phyloP scores from a whole-genome alignment of 495 filamentous ascomycete species.

The Penicillium daleae region DNA sequence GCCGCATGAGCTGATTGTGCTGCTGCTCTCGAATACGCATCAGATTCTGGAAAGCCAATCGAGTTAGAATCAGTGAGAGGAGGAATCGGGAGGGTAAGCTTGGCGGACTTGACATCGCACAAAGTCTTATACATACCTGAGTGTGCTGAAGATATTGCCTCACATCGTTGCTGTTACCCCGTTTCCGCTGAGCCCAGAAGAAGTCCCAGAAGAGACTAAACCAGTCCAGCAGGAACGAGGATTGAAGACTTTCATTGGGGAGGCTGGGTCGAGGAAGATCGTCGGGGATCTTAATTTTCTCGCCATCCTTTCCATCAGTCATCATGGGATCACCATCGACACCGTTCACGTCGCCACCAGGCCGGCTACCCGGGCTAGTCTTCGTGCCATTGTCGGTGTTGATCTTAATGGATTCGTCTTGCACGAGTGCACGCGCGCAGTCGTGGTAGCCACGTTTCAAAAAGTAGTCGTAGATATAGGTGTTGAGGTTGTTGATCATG shows the following conservation, averaged over 20 bases:
- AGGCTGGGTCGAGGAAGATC: slow-evolving; percentile 79
- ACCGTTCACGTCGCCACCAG: slow-evolving; percentile 66
- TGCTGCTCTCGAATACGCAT: slow-evolving; percentile 53
- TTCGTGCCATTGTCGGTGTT: slow-evolving; percentile 65
- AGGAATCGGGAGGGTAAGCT: not conserved
- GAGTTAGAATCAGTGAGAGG: slow-evolving; percentile 19
- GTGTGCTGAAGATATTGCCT: slow-evolving; percentile 76
- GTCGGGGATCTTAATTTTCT: slow-evolving; percentile 71
- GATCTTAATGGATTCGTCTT: slow-evolving; percentile 49
- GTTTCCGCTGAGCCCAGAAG: slow-evolving; percentile 73
- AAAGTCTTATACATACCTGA: slow-evolving; percentile 60
- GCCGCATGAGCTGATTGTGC: slow-evolving; percentile 67
- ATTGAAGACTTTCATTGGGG: slow-evolving; percentile 62
- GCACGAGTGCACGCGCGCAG: slow-evolving; percentile 72
- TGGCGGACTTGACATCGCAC: not conserved
- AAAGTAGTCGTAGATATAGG: slow-evolving; percentile 98
- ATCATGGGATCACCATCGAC: slow-evolving; percentile 82
- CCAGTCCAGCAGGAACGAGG: slow-evolving; percentile 90
- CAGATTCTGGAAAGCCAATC: slow-evolving; percentile 36
- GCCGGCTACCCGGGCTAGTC: slow-evolving; percentile 56
- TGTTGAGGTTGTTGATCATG: slow-evolving; percentile 88
- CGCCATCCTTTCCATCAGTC: slow-evolving; percentile 74
- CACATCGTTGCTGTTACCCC: slow-evolving; percentile 57
- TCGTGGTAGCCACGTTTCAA: slow-evolving; percentile 79
- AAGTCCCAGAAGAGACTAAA: slow-evolving; percentile 98